Percentiles rank a stretch among this genome's conserved stretches.
phyloP scores from a whole-genome alignment of 768 basidiomycete species.

The Tylopilus sp. region DNA sequence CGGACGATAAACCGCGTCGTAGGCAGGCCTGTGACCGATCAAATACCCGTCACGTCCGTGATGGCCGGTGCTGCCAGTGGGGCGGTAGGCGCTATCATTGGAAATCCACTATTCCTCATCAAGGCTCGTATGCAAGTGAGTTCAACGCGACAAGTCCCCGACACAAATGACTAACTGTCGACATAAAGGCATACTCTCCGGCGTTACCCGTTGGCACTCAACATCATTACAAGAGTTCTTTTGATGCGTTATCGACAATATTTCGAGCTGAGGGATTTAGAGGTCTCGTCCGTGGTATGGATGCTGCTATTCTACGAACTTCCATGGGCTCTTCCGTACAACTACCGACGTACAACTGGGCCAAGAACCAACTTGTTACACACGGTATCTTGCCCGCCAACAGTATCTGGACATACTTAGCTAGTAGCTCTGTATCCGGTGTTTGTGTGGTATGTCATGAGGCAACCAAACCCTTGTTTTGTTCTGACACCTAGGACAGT shows the following conservation, averaged over 20 bases:
- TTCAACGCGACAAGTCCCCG: no score
- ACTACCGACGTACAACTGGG: slow-evolving; percentile 92
- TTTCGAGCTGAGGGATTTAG: slow-evolving; percentile 70
- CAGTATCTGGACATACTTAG: slow-evolving; percentile 83
- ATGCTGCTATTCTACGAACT: slow-evolving; percentile 90
- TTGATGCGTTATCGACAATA: slow-evolving; percentile 79
- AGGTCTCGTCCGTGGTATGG: slow-evolving; percentile 87
- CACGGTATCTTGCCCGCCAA: slow-evolving; percentile 68
- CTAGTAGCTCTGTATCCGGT: slow-evolving; percentile 87
- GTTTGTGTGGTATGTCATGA: slow-evolving; percentile 74
- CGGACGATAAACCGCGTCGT: slow-evolving; percentile 61
- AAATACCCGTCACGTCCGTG: slow-evolving; percentile 73
- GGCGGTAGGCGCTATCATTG: slow-evolving; percentile 79
- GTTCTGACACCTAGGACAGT: slow-evolving; percentile 39
- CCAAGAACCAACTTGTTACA: slow-evolving; percentile 74
- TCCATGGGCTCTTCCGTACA: slow-evolving; percentile 96
- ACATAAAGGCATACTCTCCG: slow-evolving; percentile 82
- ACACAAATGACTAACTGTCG: background rate
- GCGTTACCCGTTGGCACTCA: slow-evolving; percentile 92
- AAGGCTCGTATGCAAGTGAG: slow-evolving; percentile 95
- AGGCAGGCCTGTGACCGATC: slow-evolving; percentile 61
- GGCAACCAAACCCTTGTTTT: background rate
- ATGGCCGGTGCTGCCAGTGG: slow-evolving; percentile 88
- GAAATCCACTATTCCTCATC: slow-evolving; percentile 90
- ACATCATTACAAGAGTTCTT: slow-evolving; percentile 83